Base-by-base conservation (phyloP, 1,139 yeast species). In the Candida tropicalis region DNA sequence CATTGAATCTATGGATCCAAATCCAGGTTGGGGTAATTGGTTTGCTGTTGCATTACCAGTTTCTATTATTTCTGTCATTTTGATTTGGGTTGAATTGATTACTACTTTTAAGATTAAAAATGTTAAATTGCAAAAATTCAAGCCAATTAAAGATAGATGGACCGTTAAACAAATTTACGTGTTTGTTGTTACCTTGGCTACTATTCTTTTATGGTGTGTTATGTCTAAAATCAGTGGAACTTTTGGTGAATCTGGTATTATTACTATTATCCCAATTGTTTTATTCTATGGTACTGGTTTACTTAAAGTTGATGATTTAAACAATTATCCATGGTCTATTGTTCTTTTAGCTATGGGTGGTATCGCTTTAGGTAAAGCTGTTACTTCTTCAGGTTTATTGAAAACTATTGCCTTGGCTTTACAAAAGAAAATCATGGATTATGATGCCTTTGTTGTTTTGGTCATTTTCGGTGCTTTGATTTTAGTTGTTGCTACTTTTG, bases 341-440 rank as follows among this genome's bases (percentile, higher is more conserved):
- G 90, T 91, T 15, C 79, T 91, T 45, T 74, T 91, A 51, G 97
- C 97, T 5, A 90, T 90, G 97, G 98, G 98, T 44, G 98, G 98
- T 55, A 77, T 89, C 48, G 95, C 97, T 0, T 73, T 91, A 35
- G 98, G 98, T 47, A 87, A 86, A 60, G 97, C 95, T 1, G 95
- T 91, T 5, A 79, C 93, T 1, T 84, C 95, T 2, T 87, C 96
- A 1, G 97, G 97, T 0, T 71, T 91, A 43, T 73, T 91, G 44
- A 75, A 76, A n/a, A 83, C 95, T 1, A 80, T 89, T 49, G 97
- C 97, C 2, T 58, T 65, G 11, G 71, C 80, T 1, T 84, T 91
- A 46, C 90, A 87, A 57, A 59, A 63, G 20, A 70, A 71, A 46
- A 79, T 87, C 17, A 79, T 77, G 55, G 76, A 80, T 42, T 77